A percentile compares a stretch with the other conserved stretches of the same genome.
Evolutionary conservation across 2,329 filamentous ascomycete species (phyloP).

Genomic region (Aspergillus pseudotamarii): DNA sequence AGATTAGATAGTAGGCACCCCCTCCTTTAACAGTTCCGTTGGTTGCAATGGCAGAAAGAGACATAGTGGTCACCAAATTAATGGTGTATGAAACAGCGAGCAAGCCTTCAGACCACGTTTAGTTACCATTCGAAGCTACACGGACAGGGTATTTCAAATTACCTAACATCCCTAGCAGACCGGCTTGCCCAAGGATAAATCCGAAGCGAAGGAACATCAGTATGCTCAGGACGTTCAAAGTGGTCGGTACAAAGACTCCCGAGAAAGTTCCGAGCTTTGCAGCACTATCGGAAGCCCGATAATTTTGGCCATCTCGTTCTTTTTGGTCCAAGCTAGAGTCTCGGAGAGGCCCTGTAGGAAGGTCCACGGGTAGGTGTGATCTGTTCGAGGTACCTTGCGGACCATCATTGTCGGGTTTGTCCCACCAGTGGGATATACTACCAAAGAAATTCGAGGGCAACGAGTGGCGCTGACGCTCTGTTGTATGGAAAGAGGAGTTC

Average conservation of each 20-base stretch:
- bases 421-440: slow-evolving; percentile 31
- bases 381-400: slow-evolving; percentile 10
- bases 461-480: slow-evolving; percentile 22
- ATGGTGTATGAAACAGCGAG: slow-evolving; percentile 76
- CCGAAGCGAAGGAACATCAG: slow-evolving; percentile 91
- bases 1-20: slow-evolving; percentile 87
- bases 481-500: slow-evolving; percentile 21
- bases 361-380: slow-evolving; percentile 13
- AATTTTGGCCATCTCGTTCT: slow-evolving; percentile 31
- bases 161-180: slow-evolving; percentile 79
- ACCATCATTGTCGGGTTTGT: slow-evolving; percentile 16
- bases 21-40: slow-evolving; percentile 88
- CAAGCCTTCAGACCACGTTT: slow-evolving; percentile 57
- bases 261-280: slow-evolving; percentile 76
- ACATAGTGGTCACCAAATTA: slow-evolving; percentile 81
- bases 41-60: slow-evolving; percentile 83
- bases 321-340: slow-evolving; percentile 36
- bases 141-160: slow-evolving; percentile 30
- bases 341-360: slow-evolving; percentile 25
- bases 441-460: slow-evolving; percentile 25
- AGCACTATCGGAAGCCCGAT: slow-evolving; percentile 31
- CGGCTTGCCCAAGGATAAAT: slow-evolving; percentile 78
- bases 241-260: slow-evolving; percentile 86
- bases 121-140: slow-evolving; percentile 8
- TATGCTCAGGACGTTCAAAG: slow-evolving; percentile 84